Base-by-base conservation (phyloP, 257 asterid genomes). In the Lantana camara region DNA sequence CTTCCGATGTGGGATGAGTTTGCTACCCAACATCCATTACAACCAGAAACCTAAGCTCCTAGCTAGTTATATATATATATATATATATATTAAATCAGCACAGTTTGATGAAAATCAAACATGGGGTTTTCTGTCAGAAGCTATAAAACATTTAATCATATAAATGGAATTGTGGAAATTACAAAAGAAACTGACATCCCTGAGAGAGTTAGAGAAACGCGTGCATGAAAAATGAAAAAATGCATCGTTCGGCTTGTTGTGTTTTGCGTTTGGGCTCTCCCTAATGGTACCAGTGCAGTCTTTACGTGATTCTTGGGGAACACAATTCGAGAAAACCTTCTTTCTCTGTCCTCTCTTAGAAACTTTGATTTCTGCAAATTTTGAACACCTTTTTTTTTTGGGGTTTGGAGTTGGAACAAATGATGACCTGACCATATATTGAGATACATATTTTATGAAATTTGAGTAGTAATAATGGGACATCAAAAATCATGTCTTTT, bases 251-350 rank as follows among this genome's bases (percentile, higher is more conserved):
- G 57, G 32, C 34, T 40, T 30, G 68, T 60, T 69, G n/a, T n/a
- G n/a, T 50, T 45, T 46, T 68, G 64, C 73, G 48, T 61, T 75
- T n/a, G n/a, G 71, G 60, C 71, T 67, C 69, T 20, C 55, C 22
- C 29, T 62, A 49, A 62, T 34, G 59, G 60, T 76, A n/a, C n/a
- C n/a, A n/a, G 41, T 57, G 75, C 65, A 64, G 73, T 66, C 69
- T 71, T 71, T 73, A 71, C 75, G 77, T 68, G 78, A 84, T 80
- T 78, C 79, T 75, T 74, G 82, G 74, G 84, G 83, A 68, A 58
- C 93, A 62, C 53, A 52, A 29, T 34, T 65, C 88, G 77, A 82
- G 76, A 72, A 59, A 49, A 59, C 60, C 41, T 13, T 54, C 27
- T 42, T 23, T 27, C 45, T 16, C 55, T 24, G 55, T 45, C 41